Evolutionary conservation across 441 rosid genomes (phyloP), one percentile per base, ranked within the genome.

Genomic region (Erodium trifolium): DNA sequence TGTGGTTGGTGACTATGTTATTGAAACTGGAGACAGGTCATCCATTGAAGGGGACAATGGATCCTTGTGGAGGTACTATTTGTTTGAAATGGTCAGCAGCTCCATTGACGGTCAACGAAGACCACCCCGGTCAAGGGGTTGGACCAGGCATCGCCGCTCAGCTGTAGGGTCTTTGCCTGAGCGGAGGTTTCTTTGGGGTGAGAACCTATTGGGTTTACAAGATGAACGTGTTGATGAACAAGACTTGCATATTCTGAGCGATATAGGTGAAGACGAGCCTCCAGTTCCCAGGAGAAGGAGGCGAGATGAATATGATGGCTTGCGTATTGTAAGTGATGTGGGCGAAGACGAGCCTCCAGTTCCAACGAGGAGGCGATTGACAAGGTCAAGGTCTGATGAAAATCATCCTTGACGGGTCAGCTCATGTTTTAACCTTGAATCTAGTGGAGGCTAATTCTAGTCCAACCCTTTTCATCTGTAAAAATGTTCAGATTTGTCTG

Each of bases 1-100:
- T 43, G 96, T 93, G 6, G 91, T 93, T 72, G 98, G 97, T 51
- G 98, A 93, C 76, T 93, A 91, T 80, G 96, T 86, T 12, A 83
- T 93, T 17, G 98, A 93, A 73, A 87, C 89, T 78, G 90, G 96
- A 49, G 92, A 88, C 68, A 87, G 92, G 75, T 72, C 83, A n/a
- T 43, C 88, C 10, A 79, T 71, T 63, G 92, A 79, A 69, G 85
- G 92, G 70, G 96, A 81, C 68, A 73, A 79, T 72, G 81, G 62
- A 7, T 55, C 87, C 12, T 86, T 82, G 90, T 82, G 82, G 92
- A 84, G 87, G 65, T 83, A 89, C 75, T 84, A 89, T 63, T 76
- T 93, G 79, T 85, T 91, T 81, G 96, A 88, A 75, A 91, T 92
- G 95, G 77, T 89, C 67, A 91, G 94, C 41, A 55, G 62, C 62